These are phyloP conservation scores for Leccinum variicolor DNA, from an alignment of 768 basidiomycete species.

Conservation along the genomic window DNA sequence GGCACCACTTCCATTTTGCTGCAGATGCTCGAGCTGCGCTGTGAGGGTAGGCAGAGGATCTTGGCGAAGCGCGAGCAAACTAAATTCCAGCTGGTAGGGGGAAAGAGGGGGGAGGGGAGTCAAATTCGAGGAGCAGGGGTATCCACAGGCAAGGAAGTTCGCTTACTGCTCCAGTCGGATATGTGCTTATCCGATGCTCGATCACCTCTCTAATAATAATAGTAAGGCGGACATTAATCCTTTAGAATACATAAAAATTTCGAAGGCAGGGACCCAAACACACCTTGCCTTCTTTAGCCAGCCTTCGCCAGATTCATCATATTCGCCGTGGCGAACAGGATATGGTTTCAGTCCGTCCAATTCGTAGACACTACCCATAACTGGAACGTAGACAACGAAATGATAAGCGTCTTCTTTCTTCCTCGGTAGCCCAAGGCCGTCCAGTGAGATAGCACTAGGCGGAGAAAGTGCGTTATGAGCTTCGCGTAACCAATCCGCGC, in stretches of 20 bases:
- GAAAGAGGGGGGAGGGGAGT: constrained; percentile 1
- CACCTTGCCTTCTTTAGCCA: constrained; percentile 83
- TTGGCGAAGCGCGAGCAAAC: constrained; percentile 81
- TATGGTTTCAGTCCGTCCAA: constrained; percentile 83
- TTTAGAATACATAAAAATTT: constrained; percentile 6
- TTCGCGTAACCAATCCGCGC: constrained; percentile 74
- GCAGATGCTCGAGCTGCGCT: constrained; percentile 50
- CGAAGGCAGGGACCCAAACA: constrained; percentile 8
- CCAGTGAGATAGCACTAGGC: constrained; percentile 82
- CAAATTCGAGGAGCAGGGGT: neutral
- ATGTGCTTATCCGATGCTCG: constrained; percentile 84
- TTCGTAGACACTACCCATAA: constrained; percentile 84
- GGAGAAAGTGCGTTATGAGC: constrained; percentile 94
- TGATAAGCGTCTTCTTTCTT: constrained; percentile 88
- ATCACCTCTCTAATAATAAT: constrained; percentile 63
- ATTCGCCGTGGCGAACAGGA: constrained; percentile 80
- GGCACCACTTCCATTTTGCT: constrained; percentile 38
- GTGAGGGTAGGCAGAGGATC: constrained; percentile 74
- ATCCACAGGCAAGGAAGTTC: constrained; percentile 11
- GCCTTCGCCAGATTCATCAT: constrained; percentile 64
- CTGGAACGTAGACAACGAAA: constrained; percentile 91
- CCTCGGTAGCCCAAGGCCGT: constrained; percentile 71
- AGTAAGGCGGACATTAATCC: constrained; percentile 17
- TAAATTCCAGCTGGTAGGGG: constrained; percentile 76
- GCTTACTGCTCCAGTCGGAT: constrained; percentile 83